phyloP scores from a whole-genome alignment of 2,329 filamentous ascomycete genomes.

The Zasmidium citrigriseum region DNA sequence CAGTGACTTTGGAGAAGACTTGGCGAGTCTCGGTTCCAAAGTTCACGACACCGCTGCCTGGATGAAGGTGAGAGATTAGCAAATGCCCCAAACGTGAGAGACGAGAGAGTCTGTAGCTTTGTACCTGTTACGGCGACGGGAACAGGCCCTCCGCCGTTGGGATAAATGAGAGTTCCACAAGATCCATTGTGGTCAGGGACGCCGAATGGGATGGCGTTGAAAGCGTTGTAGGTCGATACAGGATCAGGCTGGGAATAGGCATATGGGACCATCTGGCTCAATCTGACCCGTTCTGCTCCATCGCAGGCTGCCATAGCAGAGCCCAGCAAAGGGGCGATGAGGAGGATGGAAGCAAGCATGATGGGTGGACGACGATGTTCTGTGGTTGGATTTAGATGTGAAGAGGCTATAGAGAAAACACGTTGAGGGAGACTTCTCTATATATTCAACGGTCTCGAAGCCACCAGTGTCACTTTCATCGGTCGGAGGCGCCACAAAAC shows the following conservation, averaged over 20 bases:
- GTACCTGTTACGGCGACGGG: slow-evolving; percentile 10
- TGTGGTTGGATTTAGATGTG: background rate
- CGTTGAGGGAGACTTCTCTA: background rate
- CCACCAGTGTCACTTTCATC: no score
- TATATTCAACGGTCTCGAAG: background rate
- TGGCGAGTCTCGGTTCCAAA: slow-evolving; percentile 7
- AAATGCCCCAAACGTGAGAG: background rate
- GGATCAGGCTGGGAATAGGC: slow-evolving; percentile 11
- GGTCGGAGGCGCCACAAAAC: no score
- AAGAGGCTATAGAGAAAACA: background rate
- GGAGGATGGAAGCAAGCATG: background rate
- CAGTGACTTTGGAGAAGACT: slow-evolving; percentile 18
- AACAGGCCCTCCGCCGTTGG: slow-evolving; percentile 9
- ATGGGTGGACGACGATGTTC: no score
- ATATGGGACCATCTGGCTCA: slow-evolving; percentile 3
- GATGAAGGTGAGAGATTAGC: no score
- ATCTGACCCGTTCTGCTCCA: background rate
- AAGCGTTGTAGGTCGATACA: slow-evolving; percentile 3
- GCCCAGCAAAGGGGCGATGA: background rate
- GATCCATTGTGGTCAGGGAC: slow-evolving; percentile 9
- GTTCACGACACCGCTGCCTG: no score
- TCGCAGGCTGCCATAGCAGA: background rate
- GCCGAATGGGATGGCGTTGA: slow-evolving; percentile 12
- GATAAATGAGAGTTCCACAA: slow-evolving; percentile 11
- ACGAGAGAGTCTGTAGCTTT: background rate